Evolutionary conservation across 78 protist species (phyloP).

Genomic region (Protostelium mycophagum): DNA sequence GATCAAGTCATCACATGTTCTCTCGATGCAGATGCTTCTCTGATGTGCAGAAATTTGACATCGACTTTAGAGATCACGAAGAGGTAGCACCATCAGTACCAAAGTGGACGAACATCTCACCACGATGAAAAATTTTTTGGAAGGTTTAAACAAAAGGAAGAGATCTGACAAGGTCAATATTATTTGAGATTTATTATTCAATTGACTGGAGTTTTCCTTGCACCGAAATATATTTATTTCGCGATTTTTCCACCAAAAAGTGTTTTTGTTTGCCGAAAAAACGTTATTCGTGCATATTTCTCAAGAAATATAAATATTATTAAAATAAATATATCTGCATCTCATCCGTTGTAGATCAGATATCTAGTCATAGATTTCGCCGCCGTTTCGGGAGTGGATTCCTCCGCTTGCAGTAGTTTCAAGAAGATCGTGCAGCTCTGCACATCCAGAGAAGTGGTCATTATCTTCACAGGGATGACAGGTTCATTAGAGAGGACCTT

Average conservation of each 20-base stretch:
- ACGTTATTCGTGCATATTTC: too few species aligned
- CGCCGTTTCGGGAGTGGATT: neutral
- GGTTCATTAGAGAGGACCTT: neutral
- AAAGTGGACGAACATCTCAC: neutral
- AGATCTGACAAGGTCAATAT: neutral
- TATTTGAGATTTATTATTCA: too few species aligned
- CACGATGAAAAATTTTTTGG: neutral
- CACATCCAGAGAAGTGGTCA: neutral
- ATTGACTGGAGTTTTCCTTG: too few species aligned
- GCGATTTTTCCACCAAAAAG: too few species aligned
- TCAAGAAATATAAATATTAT: too few species aligned
- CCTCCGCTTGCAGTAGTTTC: neutral
- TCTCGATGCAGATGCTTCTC: too few species aligned
- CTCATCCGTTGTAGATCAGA: neutral
- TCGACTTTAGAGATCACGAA: neutral
- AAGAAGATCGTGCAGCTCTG: neutral
- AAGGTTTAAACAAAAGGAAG: neutral
- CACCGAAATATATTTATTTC: too few species aligned
- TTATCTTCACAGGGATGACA: neutral
- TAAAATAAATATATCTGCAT: neutral
- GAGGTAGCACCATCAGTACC: neutral
- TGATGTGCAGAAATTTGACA: too few species aligned
- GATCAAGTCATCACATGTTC: too few species aligned
- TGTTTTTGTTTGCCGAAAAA: too few species aligned
- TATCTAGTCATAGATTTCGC: neutral